These are phyloP conservation scores for Nothopassalora personata DNA, from an alignment of 2,329 filamentous ascomycete genomes.

Conservation along the genomic window DNA sequence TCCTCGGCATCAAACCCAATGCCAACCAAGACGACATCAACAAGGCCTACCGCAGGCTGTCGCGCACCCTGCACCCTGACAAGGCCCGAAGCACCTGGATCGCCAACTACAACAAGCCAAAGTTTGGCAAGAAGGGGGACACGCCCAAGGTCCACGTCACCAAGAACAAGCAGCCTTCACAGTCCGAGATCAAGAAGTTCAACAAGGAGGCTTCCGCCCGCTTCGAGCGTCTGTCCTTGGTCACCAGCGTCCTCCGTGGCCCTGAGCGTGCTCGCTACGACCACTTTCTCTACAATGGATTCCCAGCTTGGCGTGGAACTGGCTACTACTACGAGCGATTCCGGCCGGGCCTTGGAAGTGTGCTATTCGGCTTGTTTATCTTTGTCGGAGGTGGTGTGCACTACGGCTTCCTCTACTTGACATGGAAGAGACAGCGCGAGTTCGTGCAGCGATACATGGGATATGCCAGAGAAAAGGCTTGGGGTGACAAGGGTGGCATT, in stretches of 20 bases:
- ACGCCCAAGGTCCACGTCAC: conserved; percentile 60
- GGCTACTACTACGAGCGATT: conserved; percentile 97
- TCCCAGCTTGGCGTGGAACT: conserved; percentile 93
- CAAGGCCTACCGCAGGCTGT: conserved; percentile 88
- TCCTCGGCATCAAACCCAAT: conserved; percentile 67
- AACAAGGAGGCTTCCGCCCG: conserved; percentile 76
- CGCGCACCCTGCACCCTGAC: conserved; percentile 81
- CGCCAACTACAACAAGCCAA: conserved; percentile 58
- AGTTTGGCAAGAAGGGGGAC: conserved; percentile 37
- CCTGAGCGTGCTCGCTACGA: conserved; percentile 82
- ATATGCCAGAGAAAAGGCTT: conserved; percentile 80
- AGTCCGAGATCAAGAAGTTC: conserved; percentile 70
- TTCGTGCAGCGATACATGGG: conserved; percentile 90
- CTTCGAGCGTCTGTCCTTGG: conserved; percentile 77
- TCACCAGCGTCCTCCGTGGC: conserved; percentile 80
- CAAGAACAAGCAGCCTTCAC: conserved; percentile 64
- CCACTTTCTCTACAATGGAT: conserved; percentile 87
- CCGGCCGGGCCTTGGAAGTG: conserved; percentile 81
- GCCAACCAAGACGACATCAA: conserved; percentile 84
- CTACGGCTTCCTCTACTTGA: conserved; percentile 78
- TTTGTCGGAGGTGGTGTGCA: conserved; percentile 79
- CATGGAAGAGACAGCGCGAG: conserved; percentile 83
- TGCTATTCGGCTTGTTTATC: conserved; percentile 74
- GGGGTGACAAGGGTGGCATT: conserved; percentile 72
- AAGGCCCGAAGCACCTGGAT: conserved; percentile 84